Conservation (phyloP, 2,329 filamentous ascomycete species). For the Coleophoma cylindrospora region DNA sequence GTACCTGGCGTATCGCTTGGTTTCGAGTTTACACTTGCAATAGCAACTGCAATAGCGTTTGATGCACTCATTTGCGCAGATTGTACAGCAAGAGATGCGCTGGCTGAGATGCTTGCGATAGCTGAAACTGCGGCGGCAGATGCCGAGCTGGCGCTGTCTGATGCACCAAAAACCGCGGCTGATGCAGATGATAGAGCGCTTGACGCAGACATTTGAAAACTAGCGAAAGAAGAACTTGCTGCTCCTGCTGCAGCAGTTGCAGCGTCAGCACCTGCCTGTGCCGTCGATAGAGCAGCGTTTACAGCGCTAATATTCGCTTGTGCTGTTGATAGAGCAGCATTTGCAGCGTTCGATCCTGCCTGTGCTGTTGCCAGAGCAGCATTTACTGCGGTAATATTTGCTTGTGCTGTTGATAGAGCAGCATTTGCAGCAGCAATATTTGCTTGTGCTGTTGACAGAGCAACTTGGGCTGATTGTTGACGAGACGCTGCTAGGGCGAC, state of each 20-base stretch:
- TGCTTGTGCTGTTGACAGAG: too few species aligned
- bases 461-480: too few species aligned
- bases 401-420: too few species aligned
- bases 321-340: conserved; percentile 4
- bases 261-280: not conserved
- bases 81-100: not conserved
- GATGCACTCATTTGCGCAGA: conserved; percentile 1
- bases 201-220: not conserved
- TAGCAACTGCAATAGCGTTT: conserved; percentile 2
- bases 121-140: not conserved
- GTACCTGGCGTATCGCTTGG: too few species aligned
- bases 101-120: not conserved
- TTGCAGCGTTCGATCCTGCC: too few species aligned
- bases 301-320: not conserved
- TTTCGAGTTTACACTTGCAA: conserved; percentile 4
- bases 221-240: not conserved
- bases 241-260: not conserved
- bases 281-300: not conserved
- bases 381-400: too few species aligned
- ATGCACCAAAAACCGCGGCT: not conserved
- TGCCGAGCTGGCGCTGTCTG: not conserved
- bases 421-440: too few species aligned
- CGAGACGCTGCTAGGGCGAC: conserved; percentile 4
- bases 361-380: too few species aligned
- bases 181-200: not conserved